phyloP scores from a whole-genome alignment of 805 yeast genomes.

The Suhomyces kilbournensis region DNA sequence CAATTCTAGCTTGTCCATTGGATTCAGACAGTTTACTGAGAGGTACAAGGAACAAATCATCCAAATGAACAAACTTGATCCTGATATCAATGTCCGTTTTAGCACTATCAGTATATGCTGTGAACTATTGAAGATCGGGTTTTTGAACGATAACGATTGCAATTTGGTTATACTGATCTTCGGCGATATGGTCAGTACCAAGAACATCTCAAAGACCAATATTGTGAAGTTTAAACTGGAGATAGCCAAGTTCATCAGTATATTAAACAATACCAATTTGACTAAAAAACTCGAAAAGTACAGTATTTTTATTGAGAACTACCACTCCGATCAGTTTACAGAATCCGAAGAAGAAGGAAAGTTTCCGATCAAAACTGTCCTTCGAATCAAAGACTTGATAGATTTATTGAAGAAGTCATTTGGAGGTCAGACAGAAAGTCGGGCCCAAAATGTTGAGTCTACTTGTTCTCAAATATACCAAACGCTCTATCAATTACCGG shows the following conservation, averaged over 20 bases:
- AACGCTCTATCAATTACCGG: background rate
- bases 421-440: background rate
- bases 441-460: background rate
- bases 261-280: slow-evolving; percentile 40
- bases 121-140: slow-evolving; percentile 59
- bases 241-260: slow-evolving; percentile 52
- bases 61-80: slow-evolving; percentile 49
- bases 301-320: slow-evolving; percentile 27
- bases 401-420: slow-evolving; percentile 12
- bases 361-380: slow-evolving; percentile 18
- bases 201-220: slow-evolving; percentile 14
- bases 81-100: slow-evolving; percentile 51
- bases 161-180: slow-evolving; percentile 15
- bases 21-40: slow-evolving; percentile 75
- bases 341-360: slow-evolving; percentile 16
- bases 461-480: background rate
- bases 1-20: slow-evolving; percentile 43
- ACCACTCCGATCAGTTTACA: slow-evolving; percentile 23
- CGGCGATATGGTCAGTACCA: slow-evolving; percentile 26
- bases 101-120: slow-evolving; percentile 49
- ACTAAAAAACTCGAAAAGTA: slow-evolving; percentile 36
- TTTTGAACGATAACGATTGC: slow-evolving; percentile 56
- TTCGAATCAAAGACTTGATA: slow-evolving; percentile 18
- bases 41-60: slow-evolving; percentile 64
- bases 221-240: slow-evolving; percentile 38